Conservation (phyloP, 768 basidiomycete genomes). For the Chlorophyllum brunneum region DNA sequence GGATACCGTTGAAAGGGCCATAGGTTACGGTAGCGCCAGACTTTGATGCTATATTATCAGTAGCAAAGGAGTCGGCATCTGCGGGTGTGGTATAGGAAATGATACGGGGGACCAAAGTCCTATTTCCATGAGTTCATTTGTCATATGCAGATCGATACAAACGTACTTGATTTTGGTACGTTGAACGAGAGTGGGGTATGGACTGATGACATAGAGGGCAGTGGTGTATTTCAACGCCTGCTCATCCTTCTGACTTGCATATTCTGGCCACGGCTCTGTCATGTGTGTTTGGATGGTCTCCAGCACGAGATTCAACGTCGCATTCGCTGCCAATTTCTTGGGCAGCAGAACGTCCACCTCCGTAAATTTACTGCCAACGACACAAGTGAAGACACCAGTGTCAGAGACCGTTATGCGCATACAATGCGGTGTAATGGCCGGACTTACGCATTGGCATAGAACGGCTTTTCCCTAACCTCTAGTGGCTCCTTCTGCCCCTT, state of each 20-base stretch:
- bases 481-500: slow-evolving; percentile 65
- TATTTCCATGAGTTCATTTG: slow-evolving; percentile 23
- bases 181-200: slow-evolving; percentile 77
- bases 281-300: slow-evolving; percentile 78
- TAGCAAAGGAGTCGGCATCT: slow-evolving; percentile 52
- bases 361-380: slow-evolving; percentile 35
- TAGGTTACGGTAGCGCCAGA: slow-evolving; percentile 82
- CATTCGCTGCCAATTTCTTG: slow-evolving; percentile 50
- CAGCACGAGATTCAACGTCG: slow-evolving; percentile 71
- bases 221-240: slow-evolving; percentile 78
- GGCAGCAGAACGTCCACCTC: slow-evolving; percentile 65
- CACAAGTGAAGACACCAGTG: slow-evolving; percentile 12
- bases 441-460: slow-evolving; percentile 51
- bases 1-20: slow-evolving; percentile 81
- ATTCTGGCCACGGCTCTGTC: slow-evolving; percentile 70
- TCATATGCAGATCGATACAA: not conserved
- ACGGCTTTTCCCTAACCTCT: slow-evolving; percentile 42
- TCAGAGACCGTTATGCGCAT: not conserved
- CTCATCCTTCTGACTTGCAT: slow-evolving; percentile 69
- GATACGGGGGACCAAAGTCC: slow-evolving; percentile 69
- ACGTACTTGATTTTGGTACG: slow-evolving; percentile 84
- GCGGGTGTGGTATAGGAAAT: slow-evolving; percentile 70
- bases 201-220: slow-evolving; percentile 78
- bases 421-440: slow-evolving; percentile 1
- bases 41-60: slow-evolving; percentile 61